Evolutionary conservation across 768 basidiomycete genomes (phyloP), one percentile per base, ranked within the genome.

Genomic region (Leccinum rimulosum): DNA sequence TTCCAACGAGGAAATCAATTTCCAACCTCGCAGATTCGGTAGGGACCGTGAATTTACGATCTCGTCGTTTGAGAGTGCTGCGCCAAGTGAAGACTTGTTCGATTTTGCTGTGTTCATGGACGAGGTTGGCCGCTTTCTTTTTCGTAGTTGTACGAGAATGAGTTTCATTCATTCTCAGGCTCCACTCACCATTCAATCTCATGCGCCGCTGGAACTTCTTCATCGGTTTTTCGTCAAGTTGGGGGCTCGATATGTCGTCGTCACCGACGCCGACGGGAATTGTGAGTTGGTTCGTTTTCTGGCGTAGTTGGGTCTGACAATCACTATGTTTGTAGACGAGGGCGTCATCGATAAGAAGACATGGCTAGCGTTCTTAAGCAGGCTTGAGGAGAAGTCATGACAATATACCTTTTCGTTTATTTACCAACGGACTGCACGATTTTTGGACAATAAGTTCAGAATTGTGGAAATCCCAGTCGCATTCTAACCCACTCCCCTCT

Each of bases 171-270:
- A 7, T 56, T 58, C 31, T 3, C 52, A 94, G 89, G 94, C 96
- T 1, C 97, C 97, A 0, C 77, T 98, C 57, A 91, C 88, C 0
- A 83, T 98, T 40, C 86, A 87, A 58, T 84, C 83, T 1, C 87
- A 95, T 66, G 88, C 93, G 2, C 93, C 97, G 1, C 79, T 98
- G 70, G 93, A 97, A 73, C 82, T 98, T 52, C 81, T 98, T 0
- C 96, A 98, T 68, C 93, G 93, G 69, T 84, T 96, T 69, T 98
- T 98, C 67, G 88, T 87, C 59, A 98, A 98, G 72, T 83, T 98
- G 19, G 97, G 97, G 0, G 91, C 93, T 11, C 83, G 93, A 64
- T 95, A 96, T 67, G 84, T 98, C 22, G 79, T 98, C 28, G 85
- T 97, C 6, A 88, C 84, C 1, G 91, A 97, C 69, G 75, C 82